Evolutionary conservation across 164 flowering plant genomes (phyloP), one percentile per base, ranked within the genome.

Genomic region (Chloranthus sessilifolius): DNA sequence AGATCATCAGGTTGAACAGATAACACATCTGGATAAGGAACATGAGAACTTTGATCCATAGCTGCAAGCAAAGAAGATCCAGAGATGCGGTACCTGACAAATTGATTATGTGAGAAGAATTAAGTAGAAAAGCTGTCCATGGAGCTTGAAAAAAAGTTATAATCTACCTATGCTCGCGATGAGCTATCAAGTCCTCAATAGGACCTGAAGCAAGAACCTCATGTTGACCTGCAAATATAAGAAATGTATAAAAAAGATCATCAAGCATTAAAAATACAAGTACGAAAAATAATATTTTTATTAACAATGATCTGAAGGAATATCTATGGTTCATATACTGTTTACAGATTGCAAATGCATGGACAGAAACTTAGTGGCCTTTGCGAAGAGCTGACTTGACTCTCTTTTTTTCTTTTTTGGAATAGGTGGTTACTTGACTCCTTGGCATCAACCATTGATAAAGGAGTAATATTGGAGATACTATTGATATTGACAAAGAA

Each of bases 171-270:
- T 94, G 99, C 66, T 94, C 99, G 48, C 99, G 78, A 59, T 94
- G 99, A 67, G 97, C 95, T 44, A 94, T 94, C 65, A 89, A 73
- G 68, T 94, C 99, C 71, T 94, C 97, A 59, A 94, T 89, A 21
- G 99, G 99, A 33, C 99, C 99, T 38, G 99, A 94, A 55, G 99
- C 96, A 74, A 94, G 90, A 71, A 89, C 72, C 67, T 94, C 99
- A 75, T 94, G 97, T 63, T 94, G 90, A 71, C 90, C 99, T 94
- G 70, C 27, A 68, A 27, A 62, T 5, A 49, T 34, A 23, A 43
- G 17, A 30, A 30, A 4, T 41, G 8, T 5, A 52, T 12, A 20
- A 24, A 36, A 35, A 9, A 26, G 12, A 20, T 2, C 14, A 39
- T n/a, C n/a, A n/a, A n/a, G n/a, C n/a, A n/a, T n/a, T n/a, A n/a